Conservation (phyloP, 2,329 filamentous ascomycete species). For the Pleomassaria siparia region DNA sequence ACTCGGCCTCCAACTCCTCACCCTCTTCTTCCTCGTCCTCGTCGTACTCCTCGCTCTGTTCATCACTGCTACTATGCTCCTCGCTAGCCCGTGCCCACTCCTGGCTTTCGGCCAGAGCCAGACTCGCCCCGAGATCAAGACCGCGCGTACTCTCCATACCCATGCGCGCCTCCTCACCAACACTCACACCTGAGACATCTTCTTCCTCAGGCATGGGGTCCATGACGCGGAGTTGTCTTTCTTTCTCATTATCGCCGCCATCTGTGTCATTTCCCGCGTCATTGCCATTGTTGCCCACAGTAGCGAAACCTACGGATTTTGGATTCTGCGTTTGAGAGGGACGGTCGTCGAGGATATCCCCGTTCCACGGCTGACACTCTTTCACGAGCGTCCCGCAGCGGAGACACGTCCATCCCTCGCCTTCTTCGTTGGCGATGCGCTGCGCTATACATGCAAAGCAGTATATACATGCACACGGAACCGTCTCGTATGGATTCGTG, state of each 20-base stretch:
- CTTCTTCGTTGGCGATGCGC: conserved; percentile 86
- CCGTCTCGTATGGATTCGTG: conserved; percentile 91
- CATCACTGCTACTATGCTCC: conserved; percentile 24
- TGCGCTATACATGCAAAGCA: conserved; percentile 96
- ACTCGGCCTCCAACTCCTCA: conserved; percentile 18
- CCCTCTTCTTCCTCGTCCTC: conserved; percentile 41
- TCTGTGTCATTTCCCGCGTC: conserved; percentile 4
- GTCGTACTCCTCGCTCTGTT: conserved; percentile 42
- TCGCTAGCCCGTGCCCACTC: conserved; percentile 42
- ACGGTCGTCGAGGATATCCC: conserved; percentile 71
- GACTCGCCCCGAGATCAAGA: conserved; percentile 29
- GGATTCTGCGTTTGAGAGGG: conserved; percentile 11
- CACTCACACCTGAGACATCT: conserved; percentile 6
- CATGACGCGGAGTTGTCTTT: conserved; percentile 11
- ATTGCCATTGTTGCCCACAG: conserved; percentile 23
- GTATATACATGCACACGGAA: conserved; percentile 88
- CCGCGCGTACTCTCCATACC: conserved; percentile 23
- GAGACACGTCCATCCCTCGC: conserved; percentile 89
- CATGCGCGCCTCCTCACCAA: conserved; percentile 8
- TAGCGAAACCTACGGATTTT: conserved; percentile 31
- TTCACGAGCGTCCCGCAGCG: conserved; percentile 82
- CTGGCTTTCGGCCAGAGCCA: conserved; percentile 34
- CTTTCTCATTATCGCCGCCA: conserved; percentile 4
- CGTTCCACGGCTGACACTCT: conserved; percentile 87
- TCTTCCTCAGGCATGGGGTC: conserved; percentile 12